Evolutionary conservation across 441 rosid species (phyloP).

Genomic region (Syzygium malaccense): DNA sequence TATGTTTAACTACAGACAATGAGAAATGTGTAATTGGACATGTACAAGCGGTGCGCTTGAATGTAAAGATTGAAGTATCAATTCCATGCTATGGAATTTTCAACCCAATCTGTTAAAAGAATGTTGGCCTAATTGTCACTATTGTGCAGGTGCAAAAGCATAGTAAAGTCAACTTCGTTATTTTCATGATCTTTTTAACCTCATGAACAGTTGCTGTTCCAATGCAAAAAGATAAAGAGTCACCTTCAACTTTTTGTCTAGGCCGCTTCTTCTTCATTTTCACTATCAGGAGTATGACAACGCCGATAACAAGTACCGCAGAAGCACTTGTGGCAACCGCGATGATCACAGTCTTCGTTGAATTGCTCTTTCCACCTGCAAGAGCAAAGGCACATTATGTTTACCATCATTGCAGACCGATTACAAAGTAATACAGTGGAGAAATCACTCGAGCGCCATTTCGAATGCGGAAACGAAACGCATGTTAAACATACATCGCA

Average conservation of each 20-base stretch:
- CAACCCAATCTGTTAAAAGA: not conserved
- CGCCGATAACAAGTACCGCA: not conserved
- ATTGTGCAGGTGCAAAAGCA: not conserved
- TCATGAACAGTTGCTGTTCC: not conserved
- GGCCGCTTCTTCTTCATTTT: not conserved
- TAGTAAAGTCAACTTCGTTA: not conserved
- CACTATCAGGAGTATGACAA: not conserved
- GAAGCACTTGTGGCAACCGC: not conserved
- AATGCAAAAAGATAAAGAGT: not conserved
- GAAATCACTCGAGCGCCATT: not conserved
- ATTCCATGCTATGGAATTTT: not conserved
- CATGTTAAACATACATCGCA: not conserved
- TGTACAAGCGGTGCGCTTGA: not conserved
- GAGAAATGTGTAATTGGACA: not conserved
- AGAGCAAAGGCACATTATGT: not conserved
- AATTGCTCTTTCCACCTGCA: not conserved
- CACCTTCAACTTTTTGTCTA: not conserved
- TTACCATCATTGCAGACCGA: not conserved
- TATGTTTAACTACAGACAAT: not conserved
- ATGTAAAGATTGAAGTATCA: not conserved
- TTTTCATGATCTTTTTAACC: not conserved
- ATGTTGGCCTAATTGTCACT: not conserved
- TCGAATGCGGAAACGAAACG: not conserved
- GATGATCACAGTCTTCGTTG: not conserved
- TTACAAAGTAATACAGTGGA: not conserved